phyloP scores from a whole-genome alignment of 2,329 filamentous ascomycete species.

The Ascocoryne sarcoides region DNA sequence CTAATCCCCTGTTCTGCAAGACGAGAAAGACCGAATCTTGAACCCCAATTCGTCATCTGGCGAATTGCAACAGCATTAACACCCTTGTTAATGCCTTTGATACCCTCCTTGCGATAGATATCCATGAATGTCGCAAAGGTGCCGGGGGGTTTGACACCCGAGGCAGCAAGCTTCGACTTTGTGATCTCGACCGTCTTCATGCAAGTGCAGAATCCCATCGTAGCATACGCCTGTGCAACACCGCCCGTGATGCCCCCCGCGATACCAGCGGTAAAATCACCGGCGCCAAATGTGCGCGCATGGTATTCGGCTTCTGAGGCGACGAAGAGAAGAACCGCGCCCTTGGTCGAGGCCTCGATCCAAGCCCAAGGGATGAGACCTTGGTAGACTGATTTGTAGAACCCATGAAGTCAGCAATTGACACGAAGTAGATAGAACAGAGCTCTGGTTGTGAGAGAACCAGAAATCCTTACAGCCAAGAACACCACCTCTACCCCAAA shows the following conservation, averaged over 20 bases:
- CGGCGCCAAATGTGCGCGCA: conserved; percentile 72
- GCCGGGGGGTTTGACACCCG: conserved; percentile 75
- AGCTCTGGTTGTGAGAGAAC: conserved; percentile 1
- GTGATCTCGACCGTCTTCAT: conserved; percentile 99
- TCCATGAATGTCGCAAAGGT: conserved; percentile 95
- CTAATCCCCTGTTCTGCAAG: conserved; percentile 87
- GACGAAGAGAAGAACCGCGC: conserved; percentile 97
- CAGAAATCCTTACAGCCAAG: conserved; percentile 81
- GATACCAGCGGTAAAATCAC: conserved; percentile 84
- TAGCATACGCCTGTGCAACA: conserved; percentile 96
- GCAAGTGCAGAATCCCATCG: conserved; percentile 99
- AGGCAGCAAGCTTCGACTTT: conserved; percentile 84
- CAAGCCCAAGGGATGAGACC: conserved; percentile 99
- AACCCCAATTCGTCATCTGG: conserved; percentile 99
- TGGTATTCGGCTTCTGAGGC: conserved; percentile 97
- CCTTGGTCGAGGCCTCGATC: conserved; percentile 99
- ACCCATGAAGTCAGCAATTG: background rate
- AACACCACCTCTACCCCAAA: conserved; percentile 90
- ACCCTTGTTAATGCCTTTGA: conserved; percentile 93
- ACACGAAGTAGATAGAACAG: background rate
- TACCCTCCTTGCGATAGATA: conserved; percentile 91
- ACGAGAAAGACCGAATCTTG: conserved; percentile 85
- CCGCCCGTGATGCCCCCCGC: conserved; percentile 85
- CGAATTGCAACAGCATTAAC: conserved; percentile 98
- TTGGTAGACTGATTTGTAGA: conserved; percentile 71